A percentile compares a stretch with the other conserved stretches of the same genome.
Evolutionary conservation across 805 yeast genomes (phyloP).

Genomic region (Candida nonsorbophila): DNA sequence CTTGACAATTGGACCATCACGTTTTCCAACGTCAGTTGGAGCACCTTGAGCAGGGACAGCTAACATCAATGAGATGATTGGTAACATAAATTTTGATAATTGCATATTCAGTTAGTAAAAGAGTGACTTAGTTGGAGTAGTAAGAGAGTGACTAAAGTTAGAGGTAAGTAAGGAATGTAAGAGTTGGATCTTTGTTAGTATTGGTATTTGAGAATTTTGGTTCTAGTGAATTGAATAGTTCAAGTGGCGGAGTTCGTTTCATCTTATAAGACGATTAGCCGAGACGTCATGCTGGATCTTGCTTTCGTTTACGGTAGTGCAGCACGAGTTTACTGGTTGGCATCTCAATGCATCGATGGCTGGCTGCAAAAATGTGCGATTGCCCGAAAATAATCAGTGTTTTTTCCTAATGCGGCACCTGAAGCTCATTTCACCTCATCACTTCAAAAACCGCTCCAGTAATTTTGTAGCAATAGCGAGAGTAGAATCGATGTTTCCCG

Average conservation of each 20-base stretch:
- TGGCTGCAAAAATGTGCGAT: conserved; percentile 4
- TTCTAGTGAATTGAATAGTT: neutral
- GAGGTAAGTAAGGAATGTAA: conserved; percentile 13
- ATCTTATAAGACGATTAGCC: no score
- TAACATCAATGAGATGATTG: conserved; percentile 15
- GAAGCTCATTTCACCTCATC: no score
- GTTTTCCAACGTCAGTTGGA: conserved; percentile 10
- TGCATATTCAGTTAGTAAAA: conserved; percentile 15
- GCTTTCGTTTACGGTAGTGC: no score
- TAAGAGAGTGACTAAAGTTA: conserved; percentile 11
- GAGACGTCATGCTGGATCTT: no score
- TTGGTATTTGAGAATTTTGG: neutral
- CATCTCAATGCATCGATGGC: no score
- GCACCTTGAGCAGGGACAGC: conserved; percentile 15
- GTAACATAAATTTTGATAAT: conserved; percentile 16
- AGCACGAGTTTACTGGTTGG: no score
- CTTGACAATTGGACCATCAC: conserved; percentile 23
- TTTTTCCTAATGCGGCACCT: no score
- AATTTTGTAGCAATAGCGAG: no score
- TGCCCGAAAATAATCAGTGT: no score
- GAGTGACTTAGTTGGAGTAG: conserved; percentile 1
- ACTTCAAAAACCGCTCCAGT: no score
- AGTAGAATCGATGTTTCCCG: no score
- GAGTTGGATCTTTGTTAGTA: no score
- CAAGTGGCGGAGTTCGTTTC: neutral